phyloP scores from a whole-genome alignment of 208 protist genomes.

The Crithidia thermophila region DNA sequence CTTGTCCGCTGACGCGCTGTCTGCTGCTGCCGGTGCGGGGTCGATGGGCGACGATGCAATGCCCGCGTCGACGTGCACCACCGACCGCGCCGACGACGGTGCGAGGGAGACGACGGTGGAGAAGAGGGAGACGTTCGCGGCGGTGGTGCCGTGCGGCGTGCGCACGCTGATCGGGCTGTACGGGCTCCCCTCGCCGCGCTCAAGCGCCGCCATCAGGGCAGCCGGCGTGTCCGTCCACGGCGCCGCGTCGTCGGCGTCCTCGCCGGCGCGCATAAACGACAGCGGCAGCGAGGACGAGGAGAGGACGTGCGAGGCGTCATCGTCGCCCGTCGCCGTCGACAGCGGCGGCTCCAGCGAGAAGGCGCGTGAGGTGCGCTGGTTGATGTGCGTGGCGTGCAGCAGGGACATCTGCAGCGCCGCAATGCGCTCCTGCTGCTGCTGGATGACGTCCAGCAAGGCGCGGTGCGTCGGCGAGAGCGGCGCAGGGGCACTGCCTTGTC shows the following conservation, averaged over 20 bases:
- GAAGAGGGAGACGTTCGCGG: no score
- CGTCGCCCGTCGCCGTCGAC: neutral
- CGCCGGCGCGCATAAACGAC: neutral
- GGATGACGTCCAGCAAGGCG: slow-evolving; percentile 17
- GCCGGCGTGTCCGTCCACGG: neutral
- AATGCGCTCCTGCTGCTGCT: slow-evolving; percentile 33
- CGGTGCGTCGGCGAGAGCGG: neutral
- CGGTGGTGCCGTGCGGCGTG: no score
- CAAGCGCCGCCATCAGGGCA: no score
- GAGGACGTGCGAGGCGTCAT: neutral
- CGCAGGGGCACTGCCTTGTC: neutral
- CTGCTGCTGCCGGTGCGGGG: no score
- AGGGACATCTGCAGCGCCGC: slow-evolving; percentile 21
- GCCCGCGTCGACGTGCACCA: no score
- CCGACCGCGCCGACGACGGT: no score
- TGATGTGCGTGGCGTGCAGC: neutral
- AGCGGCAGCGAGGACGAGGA: neutral
- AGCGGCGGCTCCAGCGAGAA: neutral
- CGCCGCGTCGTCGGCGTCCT: neutral
- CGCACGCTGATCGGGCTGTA: no score
- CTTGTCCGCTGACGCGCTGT: no score
- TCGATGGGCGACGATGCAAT: no score
- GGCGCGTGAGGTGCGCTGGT: slow-evolving; percentile 5
- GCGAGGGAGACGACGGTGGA: no score
- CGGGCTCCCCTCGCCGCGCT: no score